Evolutionary conservation across 1,139 yeast species (phyloP), one percentile per base, ranked within the genome.

Genomic region (Hemisphaericaspora subhashii): DNA sequence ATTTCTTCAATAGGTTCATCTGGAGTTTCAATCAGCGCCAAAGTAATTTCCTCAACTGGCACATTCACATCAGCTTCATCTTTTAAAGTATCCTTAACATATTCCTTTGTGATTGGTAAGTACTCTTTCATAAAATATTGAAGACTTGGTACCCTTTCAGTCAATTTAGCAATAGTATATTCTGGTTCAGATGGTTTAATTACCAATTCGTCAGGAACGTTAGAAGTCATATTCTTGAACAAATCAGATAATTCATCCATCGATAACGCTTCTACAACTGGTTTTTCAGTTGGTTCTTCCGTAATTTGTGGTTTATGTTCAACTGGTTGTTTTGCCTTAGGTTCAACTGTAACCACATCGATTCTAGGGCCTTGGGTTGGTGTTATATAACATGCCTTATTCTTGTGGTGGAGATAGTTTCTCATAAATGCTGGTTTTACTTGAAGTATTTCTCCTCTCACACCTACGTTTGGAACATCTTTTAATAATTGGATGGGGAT

Each of bases 341-440:
- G 31, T 25, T 45, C 40, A 14, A 38, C 38, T 55, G 73, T 69
- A 12, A 79, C 83, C 20, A 83, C 78, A 1, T 87, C 86, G 38
- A 86, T 74, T 39, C 71, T 68, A 34, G 87, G 83, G 6, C 76
- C 74, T 42, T 73, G 67, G 12, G 71, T 76, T 33, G 70, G 66
- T 27, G 77, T 58, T 23, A 85, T 71, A 55, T 85, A 86, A 27
- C 79, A 77, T 3, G 96, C 96, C 35, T 86, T 85, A 51, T 86
- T 82, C 45, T 68, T 55, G 37, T 78, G 77, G 53, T 88, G 88
- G 42, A 89, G 72, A 52, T 68, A 77, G 63, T 86, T 86, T 58
- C 92, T 77, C 96, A 89, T 89, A 44, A 78, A 72, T 13, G 92
- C 86, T 24, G 95, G 87, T 44, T 79, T 74, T n/a, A 88, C 96